Base-by-base conservation (phyloP, 1,284 basidiomycete species). In the Caloboletus firmus region DNA sequence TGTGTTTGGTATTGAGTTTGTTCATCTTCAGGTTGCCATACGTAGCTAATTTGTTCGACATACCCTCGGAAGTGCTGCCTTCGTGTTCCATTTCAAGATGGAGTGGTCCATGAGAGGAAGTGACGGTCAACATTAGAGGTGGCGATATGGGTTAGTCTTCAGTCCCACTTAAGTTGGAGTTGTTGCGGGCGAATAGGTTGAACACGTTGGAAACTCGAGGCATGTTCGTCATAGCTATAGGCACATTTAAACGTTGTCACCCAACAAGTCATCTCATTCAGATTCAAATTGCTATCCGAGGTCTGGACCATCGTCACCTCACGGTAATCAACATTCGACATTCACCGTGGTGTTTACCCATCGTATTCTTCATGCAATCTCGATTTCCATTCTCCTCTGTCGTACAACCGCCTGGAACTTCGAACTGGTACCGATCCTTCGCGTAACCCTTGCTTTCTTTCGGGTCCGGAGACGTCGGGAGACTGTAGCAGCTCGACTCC, bases 331-430 rank as follows among this genome's bases (percentile, higher is more conserved):
- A 20, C 43, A 4, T 49, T n/a, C 26, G 31, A 24, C 8, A 2
- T 44, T 51, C 24, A 31, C 26, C 37, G 43, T 42, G 24, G 24
- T 1, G 35, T 39, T 46, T 35, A 26, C n/a, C 17, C 10, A 2
- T 28, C 32, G 32, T 50, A 58, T 13, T 44, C 49, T 24, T 48
- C 45, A 7, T 51, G 18, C 37, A 64, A 36, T 51, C 62, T 50
- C 30, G 62, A 58, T 35, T 60, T 57, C 62, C 56, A 51, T 41
- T 52, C 52, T 10, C 54, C 52, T 28, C 42, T 46, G 9, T 52
- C 41, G 13, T 56, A 49, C 42, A 45, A 17, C 43, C 62, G 39
- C 31, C 43, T 58, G 36, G 13, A 41, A 30, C 45, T 49, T 18
- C 32, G 31, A 35, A 18, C 26, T 20, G 20, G 24, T 5, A 37